Percentiles rank a stretch among this genome's conserved stretches.
phyloP scores from a whole-genome alignment of 2,329 filamentous ascomycete genomes.

The Whalleya microplaca region DNA sequence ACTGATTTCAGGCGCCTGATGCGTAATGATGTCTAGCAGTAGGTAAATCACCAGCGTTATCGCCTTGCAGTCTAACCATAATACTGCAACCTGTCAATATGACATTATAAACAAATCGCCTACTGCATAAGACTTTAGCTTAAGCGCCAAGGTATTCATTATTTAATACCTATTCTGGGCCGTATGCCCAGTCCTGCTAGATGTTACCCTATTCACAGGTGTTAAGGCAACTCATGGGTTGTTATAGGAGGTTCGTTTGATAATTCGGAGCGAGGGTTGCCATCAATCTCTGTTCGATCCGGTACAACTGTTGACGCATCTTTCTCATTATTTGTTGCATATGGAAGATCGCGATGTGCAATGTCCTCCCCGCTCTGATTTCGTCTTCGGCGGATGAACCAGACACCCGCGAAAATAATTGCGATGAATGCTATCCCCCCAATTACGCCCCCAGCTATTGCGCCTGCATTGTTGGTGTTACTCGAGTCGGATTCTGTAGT shows the following conservation, averaged over 20 bases:
- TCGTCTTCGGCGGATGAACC: conserved; percentile 10
- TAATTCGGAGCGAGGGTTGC: conserved; percentile 7
- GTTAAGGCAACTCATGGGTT: not conserved
- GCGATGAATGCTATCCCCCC: conserved; percentile 17
- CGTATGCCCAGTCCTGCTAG: not conserved
- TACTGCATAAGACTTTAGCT: too few relatives aligned
- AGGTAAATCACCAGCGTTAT: too few relatives aligned
- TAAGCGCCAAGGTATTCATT: too few relatives aligned
- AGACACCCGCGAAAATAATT: conserved; percentile 12
- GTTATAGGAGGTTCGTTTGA: not conserved
- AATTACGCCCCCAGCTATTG: conserved; percentile 22
- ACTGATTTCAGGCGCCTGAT: too few relatives aligned
- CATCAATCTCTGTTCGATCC: conserved; percentile 9
- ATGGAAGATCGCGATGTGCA: not conserved
- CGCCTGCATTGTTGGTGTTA: not conserved
- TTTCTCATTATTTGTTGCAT: not conserved
- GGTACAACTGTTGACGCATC: not conserved
- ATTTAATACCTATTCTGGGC: not conserved
- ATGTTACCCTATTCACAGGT: not conserved
- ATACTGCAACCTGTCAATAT: too few relatives aligned
- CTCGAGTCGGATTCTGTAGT: conserved; percentile 6
- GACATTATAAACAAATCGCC: too few relatives aligned
- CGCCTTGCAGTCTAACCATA: too few relatives aligned
- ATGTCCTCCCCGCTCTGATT: not conserved
- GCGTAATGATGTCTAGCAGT: too few relatives aligned